Evolutionary conservation across 352 stramenopile genomes (phyloP), one percentile per base, ranked within the genome.

Genomic region (Globisporangium heterothallicum): DNA sequence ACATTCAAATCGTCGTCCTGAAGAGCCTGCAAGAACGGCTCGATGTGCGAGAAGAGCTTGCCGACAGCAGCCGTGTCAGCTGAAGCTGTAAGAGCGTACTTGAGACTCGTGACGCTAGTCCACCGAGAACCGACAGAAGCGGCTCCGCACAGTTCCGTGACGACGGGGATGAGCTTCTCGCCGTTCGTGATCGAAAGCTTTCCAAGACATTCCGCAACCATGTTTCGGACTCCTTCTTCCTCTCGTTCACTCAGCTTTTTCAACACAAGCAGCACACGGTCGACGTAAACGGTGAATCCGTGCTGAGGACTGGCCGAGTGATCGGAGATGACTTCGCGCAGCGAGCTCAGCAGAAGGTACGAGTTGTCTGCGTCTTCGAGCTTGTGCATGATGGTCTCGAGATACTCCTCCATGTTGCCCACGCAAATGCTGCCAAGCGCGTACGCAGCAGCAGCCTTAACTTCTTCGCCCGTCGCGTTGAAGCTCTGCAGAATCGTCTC

Each of bases 131-230:
- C 78, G 36, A 80, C 54, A 4, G 76, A 69, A 0, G 63, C 48
- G 25, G 86, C 82, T 14, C 59, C 68, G 22, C 82, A 87, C 10
- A 97, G 63, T 19, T 90, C 66, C n/a, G 78, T 66, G n/a, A 98
- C 66, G 48, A 94, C 78, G 16, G 92, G 82, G 40, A 98, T 78
- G n/a, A 98, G 80, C 38, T 83, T 76, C 8, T 66, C 62, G 12
- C 85, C 88, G 46, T 98, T 75, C 21, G 98, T 89, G 47, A 92
- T 89, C 22, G 89, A 83, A 35, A 99, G 77, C 41, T 94, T 97
- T 46, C 97, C 97, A 18, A 99, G 63, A 66, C 97, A 99, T 70
- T 98, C 96, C 6, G 95, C 94, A 19, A 98, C 95, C 88, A 99
- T 98, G 48, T 97, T 98, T 32, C 96, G 84, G 41, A 98, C 89